Percentiles rank a stretch among this genome's conserved stretches.
phyloP scores from a whole-genome alignment of 2,329 filamentous ascomycete species.

The Xylaria sp. region DNA sequence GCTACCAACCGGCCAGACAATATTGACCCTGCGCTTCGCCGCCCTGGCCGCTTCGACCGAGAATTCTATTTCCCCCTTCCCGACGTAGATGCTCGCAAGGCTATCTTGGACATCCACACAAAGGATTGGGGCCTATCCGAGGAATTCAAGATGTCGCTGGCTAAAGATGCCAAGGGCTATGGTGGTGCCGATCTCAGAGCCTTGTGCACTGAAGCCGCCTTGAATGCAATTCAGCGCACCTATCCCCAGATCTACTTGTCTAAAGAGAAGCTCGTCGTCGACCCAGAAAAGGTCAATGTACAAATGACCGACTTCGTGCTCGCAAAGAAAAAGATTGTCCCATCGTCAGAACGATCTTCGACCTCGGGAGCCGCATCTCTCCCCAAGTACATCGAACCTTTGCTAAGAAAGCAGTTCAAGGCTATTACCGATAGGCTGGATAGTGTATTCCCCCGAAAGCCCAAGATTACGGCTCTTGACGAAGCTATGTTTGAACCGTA shows the following conservation, averaged over 20 bases:
- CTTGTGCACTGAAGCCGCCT: constrained; percentile 88
- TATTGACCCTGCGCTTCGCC: constrained; percentile 89
- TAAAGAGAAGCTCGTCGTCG: constrained; percentile 81
- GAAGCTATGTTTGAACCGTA: constrained; percentile 90
- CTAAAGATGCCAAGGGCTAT: constrained; percentile 88
- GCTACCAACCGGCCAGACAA: constrained; percentile 97
- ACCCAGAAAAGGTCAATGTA: constrained; percentile 77
- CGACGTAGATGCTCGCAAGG: constrained; percentile 68
- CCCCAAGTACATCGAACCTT: constrained; percentile 71
- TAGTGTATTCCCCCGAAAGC: constrained; percentile 74
- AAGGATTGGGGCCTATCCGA: constrained; percentile 82
- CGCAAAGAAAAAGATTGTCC: constrained; percentile 91
- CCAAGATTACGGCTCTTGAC: constrained; percentile 82
- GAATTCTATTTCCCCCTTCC: constrained; percentile 98
- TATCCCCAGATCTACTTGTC: constrained; percentile 96
- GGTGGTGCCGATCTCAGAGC: constrained; percentile 92
- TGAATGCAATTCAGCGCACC: constrained; percentile 91
- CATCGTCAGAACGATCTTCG: constrained; percentile 86
- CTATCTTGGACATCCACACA: constrained; percentile 93
- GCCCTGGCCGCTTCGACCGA: constrained; percentile 90
- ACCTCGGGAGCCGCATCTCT: constrained; percentile 79
- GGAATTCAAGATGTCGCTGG: constrained; percentile 76
- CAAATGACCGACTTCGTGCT: constrained; percentile 96
- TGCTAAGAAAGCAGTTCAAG: constrained; percentile 67
- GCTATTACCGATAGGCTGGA: constrained; percentile 66